Evolutionary conservation across 225 moss, liverwort and hornwort species (phyloP).

Genomic region (Marchantia paleacea): DNA sequence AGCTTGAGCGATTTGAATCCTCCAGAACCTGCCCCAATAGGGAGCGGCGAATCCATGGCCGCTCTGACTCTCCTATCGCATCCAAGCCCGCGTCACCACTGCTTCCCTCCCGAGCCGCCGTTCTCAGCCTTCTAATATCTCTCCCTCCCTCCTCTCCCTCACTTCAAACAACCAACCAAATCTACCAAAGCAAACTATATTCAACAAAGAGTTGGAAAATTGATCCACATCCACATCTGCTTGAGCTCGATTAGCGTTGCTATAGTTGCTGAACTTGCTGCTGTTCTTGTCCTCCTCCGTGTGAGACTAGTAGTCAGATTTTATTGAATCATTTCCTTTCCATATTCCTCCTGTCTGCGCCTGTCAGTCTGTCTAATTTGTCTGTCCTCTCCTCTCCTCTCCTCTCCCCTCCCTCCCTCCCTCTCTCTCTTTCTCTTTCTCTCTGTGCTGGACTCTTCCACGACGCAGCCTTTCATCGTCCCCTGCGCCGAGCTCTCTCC

Average conservation of each 20-base stretch:
- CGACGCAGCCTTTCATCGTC: no score
- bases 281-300: not conserved
- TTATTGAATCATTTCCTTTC: not conserved
- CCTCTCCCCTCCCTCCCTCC: not conserved
- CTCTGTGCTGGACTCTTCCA: no score
- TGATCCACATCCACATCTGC: conserved; percentile 9
- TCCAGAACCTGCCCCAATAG: conserved; percentile 20
- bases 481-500: no score
- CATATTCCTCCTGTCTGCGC: not conserved
- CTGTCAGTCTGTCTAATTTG: not conserved
- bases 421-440: not conserved
- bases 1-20: conserved; percentile 76
- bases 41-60: conserved; percentile 40
- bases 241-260: conserved; percentile 2
- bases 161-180: not conserved
- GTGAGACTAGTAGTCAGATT: not conserved
- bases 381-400: not conserved
- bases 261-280: no score
- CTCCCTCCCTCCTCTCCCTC: not conserved
- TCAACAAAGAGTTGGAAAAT: not conserved
- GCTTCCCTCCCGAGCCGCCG: not conserved
- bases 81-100: conserved; percentile 1
- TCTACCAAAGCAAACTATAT: not conserved
- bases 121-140: not conserved
- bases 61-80: conserved; percentile 10